Percentiles rank a stretch among this genome's conserved stretches.
Evolutionary conservation across 306 rosid genomes (phyloP).

Genomic region (Parietaria judaica): DNA sequence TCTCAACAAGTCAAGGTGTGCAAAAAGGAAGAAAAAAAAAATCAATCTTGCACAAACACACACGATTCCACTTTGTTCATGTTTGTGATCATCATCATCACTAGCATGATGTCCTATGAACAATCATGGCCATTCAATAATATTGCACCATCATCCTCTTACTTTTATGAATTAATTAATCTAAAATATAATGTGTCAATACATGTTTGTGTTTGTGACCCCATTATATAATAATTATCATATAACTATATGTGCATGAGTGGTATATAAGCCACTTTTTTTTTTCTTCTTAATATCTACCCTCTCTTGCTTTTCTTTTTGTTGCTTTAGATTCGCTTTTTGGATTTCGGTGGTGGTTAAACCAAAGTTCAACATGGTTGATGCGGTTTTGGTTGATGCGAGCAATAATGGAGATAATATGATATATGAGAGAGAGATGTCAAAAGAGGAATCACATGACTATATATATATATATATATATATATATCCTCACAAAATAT

Average conservation of each 20-base stretch:
- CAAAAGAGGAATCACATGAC: slow-evolving; percentile 32
- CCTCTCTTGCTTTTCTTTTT: slow-evolving; percentile 18
- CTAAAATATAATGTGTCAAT: slow-evolving; percentile 4
- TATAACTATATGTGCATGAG: background rate
- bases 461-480: background rate
- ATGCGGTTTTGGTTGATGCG: slow-evolving; percentile 45
- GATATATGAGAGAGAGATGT: slow-evolving; percentile 34
- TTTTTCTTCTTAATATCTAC: background rate
- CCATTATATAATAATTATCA: slow-evolving; percentile 1
- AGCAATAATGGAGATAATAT: slow-evolving; percentile 38
- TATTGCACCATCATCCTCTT: background rate
- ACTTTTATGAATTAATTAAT: slow-evolving; percentile 15
- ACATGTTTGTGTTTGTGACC: slow-evolving; percentile 15
- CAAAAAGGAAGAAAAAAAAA: slow-evolving; percentile 21
- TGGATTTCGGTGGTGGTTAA: slow-evolving; percentile 39
- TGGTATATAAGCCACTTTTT: background rate
- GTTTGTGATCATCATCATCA: background rate
- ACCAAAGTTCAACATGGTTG: slow-evolving; percentile 25
- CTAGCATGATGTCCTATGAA: background rate
- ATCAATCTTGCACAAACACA: slow-evolving; percentile 57
- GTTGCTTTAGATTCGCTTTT: slow-evolving; percentile 25
- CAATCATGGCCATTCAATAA: slow-evolving; percentile 11
- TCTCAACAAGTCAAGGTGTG: slow-evolving; percentile 49
- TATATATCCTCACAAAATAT: slow-evolving; percentile 12
- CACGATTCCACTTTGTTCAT: slow-evolving; percentile 29